Conservation (phyloP, 2,329 filamentous ascomycete species). For the Alternaria infectoria region DNA sequence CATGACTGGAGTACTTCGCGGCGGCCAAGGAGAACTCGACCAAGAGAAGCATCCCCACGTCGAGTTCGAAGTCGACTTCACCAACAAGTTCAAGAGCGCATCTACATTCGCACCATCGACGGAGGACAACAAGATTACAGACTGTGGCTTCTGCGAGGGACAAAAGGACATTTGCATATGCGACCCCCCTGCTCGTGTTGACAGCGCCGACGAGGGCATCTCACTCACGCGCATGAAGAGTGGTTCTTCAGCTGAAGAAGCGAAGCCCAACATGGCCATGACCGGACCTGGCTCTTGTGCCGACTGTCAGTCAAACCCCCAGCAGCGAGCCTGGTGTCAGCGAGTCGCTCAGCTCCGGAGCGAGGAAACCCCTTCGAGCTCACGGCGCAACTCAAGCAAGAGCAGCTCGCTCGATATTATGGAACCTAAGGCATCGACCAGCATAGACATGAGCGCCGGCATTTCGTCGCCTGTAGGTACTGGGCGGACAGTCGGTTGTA, state of each 20-base stretch:
- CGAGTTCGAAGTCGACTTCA: slow-evolving; percentile 44
- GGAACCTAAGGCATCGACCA: slow-evolving; percentile 35
- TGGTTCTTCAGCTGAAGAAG: slow-evolving; percentile 1
- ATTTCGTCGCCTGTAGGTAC: slow-evolving; percentile 16
- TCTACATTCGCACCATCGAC: slow-evolving; percentile 25
- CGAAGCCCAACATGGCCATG: slow-evolving; percentile 11
- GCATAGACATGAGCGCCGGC: slow-evolving; percentile 23
- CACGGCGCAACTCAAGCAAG: slow-evolving; percentile 31
- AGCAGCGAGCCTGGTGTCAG: slow-evolving; percentile 45
- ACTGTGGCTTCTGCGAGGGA: slow-evolving; percentile 43
- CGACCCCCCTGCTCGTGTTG: slow-evolving; percentile 24
- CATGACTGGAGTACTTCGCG: slow-evolving; percentile 23
- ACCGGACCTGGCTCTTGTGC: slow-evolving; percentile 43
- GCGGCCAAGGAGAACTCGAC: slow-evolving; percentile 5
- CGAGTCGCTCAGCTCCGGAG: slow-evolving; percentile 38
- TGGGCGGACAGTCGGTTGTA: slow-evolving; percentile 40
- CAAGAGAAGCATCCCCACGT: slow-evolving; percentile 2
- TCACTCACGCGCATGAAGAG: slow-evolving; percentile 10
- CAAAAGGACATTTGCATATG: slow-evolving; percentile 41
- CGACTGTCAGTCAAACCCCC: slow-evolving; percentile 44
- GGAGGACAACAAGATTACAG: slow-evolving; percentile 22
- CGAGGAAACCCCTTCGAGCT: slow-evolving; percentile 21
- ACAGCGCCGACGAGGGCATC: slow-evolving; percentile 17
- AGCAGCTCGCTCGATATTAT: slow-evolving; percentile 30
- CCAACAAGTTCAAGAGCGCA: slow-evolving; percentile 23